Evolutionary conservation across 345 rosid genomes (phyloP).

Genomic region (Linum trigynum): DNA sequence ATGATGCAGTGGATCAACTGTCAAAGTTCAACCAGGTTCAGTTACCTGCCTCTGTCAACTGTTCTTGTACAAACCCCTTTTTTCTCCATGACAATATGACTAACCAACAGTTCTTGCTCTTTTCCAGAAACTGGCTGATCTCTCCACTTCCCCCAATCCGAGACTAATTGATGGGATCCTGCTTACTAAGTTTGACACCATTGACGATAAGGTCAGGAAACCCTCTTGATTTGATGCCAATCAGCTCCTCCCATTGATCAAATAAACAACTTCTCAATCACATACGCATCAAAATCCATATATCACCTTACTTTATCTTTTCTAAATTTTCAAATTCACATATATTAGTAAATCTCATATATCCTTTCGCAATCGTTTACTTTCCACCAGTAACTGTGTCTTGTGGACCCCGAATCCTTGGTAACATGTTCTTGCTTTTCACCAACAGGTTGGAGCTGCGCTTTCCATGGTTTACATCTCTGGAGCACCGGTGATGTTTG

Average conservation of each 20-base stretch:
- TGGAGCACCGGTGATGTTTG: constrained; percentile 95
- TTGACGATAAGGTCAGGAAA: constrained; percentile 74
- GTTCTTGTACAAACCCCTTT: too few species aligned
- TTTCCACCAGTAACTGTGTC: too few species aligned
- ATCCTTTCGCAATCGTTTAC: too few species aligned
- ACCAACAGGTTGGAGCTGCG: constrained; percentile 86
- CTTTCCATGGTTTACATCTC: constrained; percentile 94
- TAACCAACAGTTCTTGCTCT: not conserved
- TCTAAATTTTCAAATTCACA: too few species aligned
- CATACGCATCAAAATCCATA: too few species aligned
- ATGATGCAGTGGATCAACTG: constrained; percentile 94
- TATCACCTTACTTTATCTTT: not conserved
- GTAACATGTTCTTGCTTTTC: not conserved
- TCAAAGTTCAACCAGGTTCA: constrained; percentile 89
- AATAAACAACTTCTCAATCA: not conserved
- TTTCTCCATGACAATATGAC: too few species aligned
- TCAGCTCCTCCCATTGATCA: not conserved
- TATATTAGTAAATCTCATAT: too few species aligned
- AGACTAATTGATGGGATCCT: constrained; percentile 87
- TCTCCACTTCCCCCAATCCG: constrained; percentile 61
- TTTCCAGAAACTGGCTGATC: constrained; percentile 74
- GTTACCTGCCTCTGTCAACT: constrained; percentile 5
- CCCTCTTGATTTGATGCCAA: too few species aligned
- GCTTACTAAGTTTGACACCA: constrained; percentile 92
- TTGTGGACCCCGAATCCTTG: too few species aligned